A percentile compares a stretch with the other conserved stretches of the same genome.
Conservation (phyloP, 2,329 filamentous ascomycete genomes). For the Penicillium sp. region DNA sequence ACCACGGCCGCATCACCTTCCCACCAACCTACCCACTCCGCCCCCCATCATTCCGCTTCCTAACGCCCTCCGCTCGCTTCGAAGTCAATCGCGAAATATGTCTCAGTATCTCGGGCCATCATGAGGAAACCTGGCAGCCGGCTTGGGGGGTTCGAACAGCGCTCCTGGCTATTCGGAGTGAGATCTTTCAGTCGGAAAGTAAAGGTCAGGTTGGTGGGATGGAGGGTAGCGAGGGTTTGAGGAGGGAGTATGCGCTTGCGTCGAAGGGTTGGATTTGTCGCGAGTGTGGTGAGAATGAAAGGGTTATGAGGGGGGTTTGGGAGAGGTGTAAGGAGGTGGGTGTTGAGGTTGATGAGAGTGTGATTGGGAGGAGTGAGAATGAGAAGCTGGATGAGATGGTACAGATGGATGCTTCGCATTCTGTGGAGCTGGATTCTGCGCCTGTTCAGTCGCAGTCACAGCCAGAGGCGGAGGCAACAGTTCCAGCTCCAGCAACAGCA, state of each 20-base stretch:
- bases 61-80: constrained; percentile 86
- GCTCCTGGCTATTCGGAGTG: constrained; percentile 65
- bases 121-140: constrained; percentile 98
- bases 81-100: constrained; percentile 97
- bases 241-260: constrained; percentile 64
- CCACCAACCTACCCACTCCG: constrained; percentile 86
- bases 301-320: constrained; percentile 36
- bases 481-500: background rate
- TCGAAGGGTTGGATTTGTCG: constrained; percentile 64
- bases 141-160: constrained; percentile 95
- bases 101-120: constrained; percentile 85
- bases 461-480: background rate
- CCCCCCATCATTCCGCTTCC: constrained; percentile 91
- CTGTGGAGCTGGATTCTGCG: background rate
- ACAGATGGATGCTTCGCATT: background rate
- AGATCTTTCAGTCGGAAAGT: constrained; percentile 87
- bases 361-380: constrained; percentile 25
- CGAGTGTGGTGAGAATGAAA: constrained; percentile 59
- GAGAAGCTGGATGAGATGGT: constrained; percentile 3
- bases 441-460: background rate
- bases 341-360: constrained; percentile 33
- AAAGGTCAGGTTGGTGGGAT: constrained; percentile 86
- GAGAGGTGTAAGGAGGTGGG: constrained; percentile 31
- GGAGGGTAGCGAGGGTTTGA: constrained; percentile 65
- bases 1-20: constrained; percentile 91